Conservation (phyloP, 2,329 filamentous ascomycete species). For the Aspergillus sergii region DNA sequence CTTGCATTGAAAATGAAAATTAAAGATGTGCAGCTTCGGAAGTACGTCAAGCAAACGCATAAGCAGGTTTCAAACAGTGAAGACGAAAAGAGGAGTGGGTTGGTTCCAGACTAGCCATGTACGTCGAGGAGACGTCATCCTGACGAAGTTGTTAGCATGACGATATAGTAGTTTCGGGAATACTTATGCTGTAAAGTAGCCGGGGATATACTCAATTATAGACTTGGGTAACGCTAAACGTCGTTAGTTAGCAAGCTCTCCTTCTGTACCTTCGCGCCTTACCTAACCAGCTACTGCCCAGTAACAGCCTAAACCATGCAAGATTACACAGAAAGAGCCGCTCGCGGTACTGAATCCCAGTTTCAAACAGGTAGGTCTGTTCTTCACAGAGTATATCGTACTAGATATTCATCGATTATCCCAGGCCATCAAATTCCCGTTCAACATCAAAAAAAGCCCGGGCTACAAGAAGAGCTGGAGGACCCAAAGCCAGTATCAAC, state of each 20-base stretch:
- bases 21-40: not conserved
- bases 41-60: not conserved
- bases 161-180: not conserved
- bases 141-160: not conserved
- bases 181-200: not conserved
- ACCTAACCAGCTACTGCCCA: not conserved
- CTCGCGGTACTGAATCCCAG: slow-evolving; percentile 29
- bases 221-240: not conserved
- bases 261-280: not conserved
- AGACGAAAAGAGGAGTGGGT: too few species aligned
- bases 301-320: slow-evolving; percentile 13
- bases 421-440: slow-evolving; percentile 55
- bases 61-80: not conserved
- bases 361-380: slow-evolving; percentile 39
- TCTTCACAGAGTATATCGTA: not conserved
- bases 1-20: not conserved
- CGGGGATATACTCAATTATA: not conserved
- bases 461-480: slow-evolving; percentile 58
- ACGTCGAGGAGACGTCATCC: not conserved
- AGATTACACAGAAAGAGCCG: slow-evolving; percentile 16
- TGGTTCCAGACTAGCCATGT: not conserved
- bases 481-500: slow-evolving; percentile 63
- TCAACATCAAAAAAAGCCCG: slow-evolving; percentile 56
- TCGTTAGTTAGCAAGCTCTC: not conserved
- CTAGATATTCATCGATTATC: not conserved